Conservation (phyloP, 768 basidiomycete genomes). For the Trametes coccinea region DNA sequence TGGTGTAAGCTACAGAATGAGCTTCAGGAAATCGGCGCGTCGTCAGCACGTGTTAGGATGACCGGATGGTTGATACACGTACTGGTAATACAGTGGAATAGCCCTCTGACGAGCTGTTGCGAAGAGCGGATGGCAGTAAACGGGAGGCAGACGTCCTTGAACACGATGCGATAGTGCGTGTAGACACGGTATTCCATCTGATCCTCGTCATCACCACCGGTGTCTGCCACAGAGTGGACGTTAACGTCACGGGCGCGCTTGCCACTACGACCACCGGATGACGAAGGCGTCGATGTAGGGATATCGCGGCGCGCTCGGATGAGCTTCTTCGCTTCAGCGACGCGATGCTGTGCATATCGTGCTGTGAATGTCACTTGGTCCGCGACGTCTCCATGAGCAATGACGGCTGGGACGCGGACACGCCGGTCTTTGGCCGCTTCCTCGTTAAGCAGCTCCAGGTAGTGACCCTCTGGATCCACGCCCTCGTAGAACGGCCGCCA, state of each 20-base stretch:
- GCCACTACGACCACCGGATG: too few species aligned
- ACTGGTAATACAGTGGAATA: conserved; percentile 4
- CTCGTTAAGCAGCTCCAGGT: neutral
- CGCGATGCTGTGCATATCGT: neutral
- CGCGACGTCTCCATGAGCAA: conserved; percentile 2
- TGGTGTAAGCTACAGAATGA: neutral
- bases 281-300: too few species aligned
- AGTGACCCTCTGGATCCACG: neutral
- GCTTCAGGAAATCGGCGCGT: neutral
- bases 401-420: neutral
- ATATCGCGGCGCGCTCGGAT: too few species aligned
- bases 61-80: neutral
- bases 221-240: too few species aligned
- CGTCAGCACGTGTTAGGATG: too few species aligned
- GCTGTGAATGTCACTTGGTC: neutral
- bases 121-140: neutral
- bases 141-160: conserved; percentile 9
- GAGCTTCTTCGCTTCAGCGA: neutral
- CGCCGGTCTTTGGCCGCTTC: too few species aligned
- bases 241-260: too few species aligned
- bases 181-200: neutral
- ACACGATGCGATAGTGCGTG: conserved; percentile 16
- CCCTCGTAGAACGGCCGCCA: conserved; percentile 3
- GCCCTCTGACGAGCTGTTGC: conserved; percentile 2
- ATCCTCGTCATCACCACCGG: neutral